A percentile compares a stretch with the other conserved stretches of the same genome.
phyloP scores from a whole-genome alignment of 352 stramenopile genomes.

The Phytophthora quininea region DNA sequence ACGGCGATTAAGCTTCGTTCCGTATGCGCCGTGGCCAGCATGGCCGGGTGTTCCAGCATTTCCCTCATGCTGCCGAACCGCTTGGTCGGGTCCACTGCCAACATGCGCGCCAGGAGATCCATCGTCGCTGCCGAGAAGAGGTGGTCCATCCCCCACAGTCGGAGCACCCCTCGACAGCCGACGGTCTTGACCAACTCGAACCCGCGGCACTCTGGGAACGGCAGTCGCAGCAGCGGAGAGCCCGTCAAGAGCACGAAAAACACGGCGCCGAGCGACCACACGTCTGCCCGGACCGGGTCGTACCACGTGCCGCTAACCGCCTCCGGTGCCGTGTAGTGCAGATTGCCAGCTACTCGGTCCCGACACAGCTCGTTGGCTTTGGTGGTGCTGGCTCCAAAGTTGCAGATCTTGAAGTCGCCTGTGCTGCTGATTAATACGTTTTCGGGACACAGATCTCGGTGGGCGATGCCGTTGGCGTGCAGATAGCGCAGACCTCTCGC shows the following conservation, averaged over 20 bases:
- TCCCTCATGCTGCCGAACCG: conserved; percentile 36
- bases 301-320: conserved; percentile 51
- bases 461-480: conserved; percentile 48
- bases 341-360: conserved; percentile 49
- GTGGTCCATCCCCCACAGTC: conserved; percentile 51
- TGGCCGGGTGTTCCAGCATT: conserved; percentile 49
- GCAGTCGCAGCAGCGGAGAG: conserved; percentile 51
- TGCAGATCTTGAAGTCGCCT: conserved; percentile 53
- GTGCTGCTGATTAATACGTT: conserved; percentile 53
- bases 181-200: conserved; percentile 51
- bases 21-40: conserved; percentile 39
- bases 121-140: conserved; percentile 46
- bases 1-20: conserved; percentile 36
- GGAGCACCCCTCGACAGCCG: conserved; percentile 49
- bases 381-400: conserved; percentile 61
- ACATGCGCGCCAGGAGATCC: conserved; percentile 49
- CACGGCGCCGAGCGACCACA: conserved; percentile 76
- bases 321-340: conserved; percentile 75
- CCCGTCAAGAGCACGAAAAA: conserved; percentile 80
- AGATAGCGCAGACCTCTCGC: conserved; percentile 47
- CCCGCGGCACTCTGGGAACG: conserved; percentile 45
- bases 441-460: conserved; percentile 63
- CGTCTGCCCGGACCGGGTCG: conserved; percentile 60
- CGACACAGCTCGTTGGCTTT: conserved; percentile 29
- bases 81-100: conserved; percentile 40